Percentiles rank a stretch among this genome's conserved stretches.
Conservation (phyloP, 352 stramenopile genomes). For the Globisporangium ultimum region DNA sequence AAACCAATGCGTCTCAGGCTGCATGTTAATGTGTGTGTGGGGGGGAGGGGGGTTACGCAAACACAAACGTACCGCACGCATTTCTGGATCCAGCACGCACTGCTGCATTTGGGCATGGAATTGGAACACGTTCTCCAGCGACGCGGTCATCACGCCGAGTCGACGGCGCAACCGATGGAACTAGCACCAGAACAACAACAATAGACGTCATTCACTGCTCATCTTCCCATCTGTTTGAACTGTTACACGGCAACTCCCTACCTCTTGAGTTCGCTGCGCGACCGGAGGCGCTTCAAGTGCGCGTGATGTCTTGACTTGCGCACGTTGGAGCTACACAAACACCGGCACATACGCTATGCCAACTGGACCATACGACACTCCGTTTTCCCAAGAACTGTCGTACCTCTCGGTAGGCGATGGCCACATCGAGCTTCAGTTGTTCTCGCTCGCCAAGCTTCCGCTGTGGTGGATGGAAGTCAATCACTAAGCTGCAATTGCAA, state of each 20-base stretch:
- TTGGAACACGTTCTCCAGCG: slow-evolving; percentile 46
- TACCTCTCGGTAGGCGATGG: slow-evolving; percentile 30
- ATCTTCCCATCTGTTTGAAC: too few species aligned
- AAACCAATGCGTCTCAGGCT: too few species aligned
- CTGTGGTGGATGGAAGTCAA: slow-evolving; percentile 10
- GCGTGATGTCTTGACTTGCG: too few species aligned
- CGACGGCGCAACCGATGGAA: slow-evolving; percentile 28
- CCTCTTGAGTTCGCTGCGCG: slow-evolving; percentile 2
- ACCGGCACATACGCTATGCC: not conserved
- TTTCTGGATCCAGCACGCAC: slow-evolving; percentile 38
- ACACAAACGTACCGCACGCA: slow-evolving; percentile 20
- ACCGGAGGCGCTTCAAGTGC: too few species aligned
- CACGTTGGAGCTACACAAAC: too few species aligned
- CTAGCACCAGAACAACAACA: slow-evolving; percentile 10
- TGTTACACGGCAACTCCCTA: not conserved
- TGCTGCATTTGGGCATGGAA: slow-evolving; percentile 42
- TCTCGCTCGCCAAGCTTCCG: slow-evolving; percentile 27
- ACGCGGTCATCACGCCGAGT: slow-evolving; percentile 28
- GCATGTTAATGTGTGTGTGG: too few species aligned
- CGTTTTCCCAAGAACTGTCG: not conserved
- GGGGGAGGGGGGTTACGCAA: too few species aligned
- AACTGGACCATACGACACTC: slow-evolving; percentile 12
- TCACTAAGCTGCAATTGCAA: not conserved
- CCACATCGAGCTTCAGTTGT: slow-evolving; percentile 24
- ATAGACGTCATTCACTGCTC: not conserved